phyloP scores from a whole-genome alignment of 1,139 yeast genomes.

The Blastobotrys malaysiensis region DNA sequence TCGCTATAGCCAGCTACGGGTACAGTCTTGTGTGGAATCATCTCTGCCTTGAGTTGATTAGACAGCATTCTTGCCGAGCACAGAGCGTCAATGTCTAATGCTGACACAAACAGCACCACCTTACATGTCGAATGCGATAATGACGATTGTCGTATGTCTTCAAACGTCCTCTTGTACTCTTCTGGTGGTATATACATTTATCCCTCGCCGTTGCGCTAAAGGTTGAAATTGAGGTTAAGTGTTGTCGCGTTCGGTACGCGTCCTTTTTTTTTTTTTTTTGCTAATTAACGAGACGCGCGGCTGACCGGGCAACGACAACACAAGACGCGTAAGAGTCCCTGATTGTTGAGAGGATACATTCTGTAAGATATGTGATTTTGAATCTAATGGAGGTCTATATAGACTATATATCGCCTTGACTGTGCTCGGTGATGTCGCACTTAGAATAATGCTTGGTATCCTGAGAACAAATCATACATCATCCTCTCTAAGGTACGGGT shows the following conservation, averaged over 20 bases:
- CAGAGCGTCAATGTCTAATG: constrained; percentile 85
- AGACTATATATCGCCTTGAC: too few relatives aligned
- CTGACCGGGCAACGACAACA: not conserved
- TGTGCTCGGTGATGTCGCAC: too few relatives aligned
- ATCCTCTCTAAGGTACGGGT: too few relatives aligned
- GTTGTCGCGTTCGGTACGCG: constrained; percentile 2
- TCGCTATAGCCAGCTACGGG: constrained; percentile 95
- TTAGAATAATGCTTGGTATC: too few relatives aligned
- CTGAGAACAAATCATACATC: too few relatives aligned
- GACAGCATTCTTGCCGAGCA: constrained; percentile 82
- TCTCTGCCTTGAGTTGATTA: constrained; percentile 64
- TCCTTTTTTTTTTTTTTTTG: not conserved
- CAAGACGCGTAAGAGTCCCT: too few relatives aligned
- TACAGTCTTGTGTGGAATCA: constrained; percentile 80
- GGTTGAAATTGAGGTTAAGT: not conserved
- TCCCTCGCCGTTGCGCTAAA: not conserved
- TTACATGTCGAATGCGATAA: constrained; percentile 87
- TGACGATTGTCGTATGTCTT: constrained; percentile 27
- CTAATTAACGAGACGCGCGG: constrained; percentile 1
- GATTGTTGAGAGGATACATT: too few relatives aligned
- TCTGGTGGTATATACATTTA: constrained; percentile 31
- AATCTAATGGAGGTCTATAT: too few relatives aligned
- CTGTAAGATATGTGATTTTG: too few relatives aligned
- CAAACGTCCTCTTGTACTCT: constrained; percentile 28
- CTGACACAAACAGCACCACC: constrained; percentile 82